These are phyloP conservation scores for Piper longum DNA, from an alignment of 164 flowering plant genomes.

Conservation along the genomic window DNA sequence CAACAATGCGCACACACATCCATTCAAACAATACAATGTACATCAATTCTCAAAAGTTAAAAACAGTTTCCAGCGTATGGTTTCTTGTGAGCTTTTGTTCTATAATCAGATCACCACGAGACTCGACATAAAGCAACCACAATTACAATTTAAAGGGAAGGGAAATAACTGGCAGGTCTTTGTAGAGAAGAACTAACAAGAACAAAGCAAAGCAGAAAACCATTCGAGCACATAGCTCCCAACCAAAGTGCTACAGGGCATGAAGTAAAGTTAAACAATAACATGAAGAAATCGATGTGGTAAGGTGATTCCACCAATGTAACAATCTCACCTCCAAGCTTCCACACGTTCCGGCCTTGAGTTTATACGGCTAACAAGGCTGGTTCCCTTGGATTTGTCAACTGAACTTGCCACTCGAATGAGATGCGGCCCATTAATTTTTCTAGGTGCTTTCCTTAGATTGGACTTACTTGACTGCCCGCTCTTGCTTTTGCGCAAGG, in stretches of 20 bases:
- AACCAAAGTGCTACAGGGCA: neutral
- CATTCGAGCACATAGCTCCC: neutral
- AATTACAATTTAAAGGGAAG: no score
- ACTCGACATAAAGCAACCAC: neutral
- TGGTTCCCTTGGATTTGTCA: slow-evolving; percentile 28
- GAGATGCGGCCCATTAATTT: slow-evolving; percentile 9
- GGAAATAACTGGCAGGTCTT: neutral
- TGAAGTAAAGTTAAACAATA: neutral
- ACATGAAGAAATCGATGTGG: neutral
- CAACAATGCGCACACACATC: no score
- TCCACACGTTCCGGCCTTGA: slow-evolving; percentile 49
- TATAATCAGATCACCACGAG: no score
- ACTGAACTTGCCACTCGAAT: slow-evolving; percentile 1
- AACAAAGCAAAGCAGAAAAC: neutral
- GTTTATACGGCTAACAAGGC: slow-evolving; percentile 41
- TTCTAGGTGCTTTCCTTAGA: slow-evolving; percentile 15
- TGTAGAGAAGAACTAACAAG: neutral
- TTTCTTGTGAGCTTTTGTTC: no score
- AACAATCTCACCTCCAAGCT: slow-evolving; percentile 51
- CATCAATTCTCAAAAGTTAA: no score
- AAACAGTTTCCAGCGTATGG: no score
- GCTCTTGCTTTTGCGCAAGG: slow-evolving; percentile 8
- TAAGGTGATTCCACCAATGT: neutral
- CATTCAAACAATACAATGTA: no score
- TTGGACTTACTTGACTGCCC: slow-evolving; percentile 19